Base-by-base conservation (phyloP, 2,329 filamentous ascomycete genomes). In the Knufia fluminis region DNA sequence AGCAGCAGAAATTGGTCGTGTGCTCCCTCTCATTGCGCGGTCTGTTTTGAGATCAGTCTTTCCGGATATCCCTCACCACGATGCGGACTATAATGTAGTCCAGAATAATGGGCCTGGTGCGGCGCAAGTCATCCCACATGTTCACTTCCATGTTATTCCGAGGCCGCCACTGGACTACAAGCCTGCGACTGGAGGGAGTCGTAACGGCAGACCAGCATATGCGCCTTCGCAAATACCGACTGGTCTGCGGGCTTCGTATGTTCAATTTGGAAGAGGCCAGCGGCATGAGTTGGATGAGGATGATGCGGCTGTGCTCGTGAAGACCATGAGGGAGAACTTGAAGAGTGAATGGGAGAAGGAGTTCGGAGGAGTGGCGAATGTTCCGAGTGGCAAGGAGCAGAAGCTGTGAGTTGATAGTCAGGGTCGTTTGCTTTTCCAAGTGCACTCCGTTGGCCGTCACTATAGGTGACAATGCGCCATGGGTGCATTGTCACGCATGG, bases 81-180 rank as follows among this genome's bases (percentile, higher is more conserved):
- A 68, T 39, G 62, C 58, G 45, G 90, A 96, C 68, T 97, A 91
- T 85, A 98, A 98, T 66, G 81, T 97, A 24, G 87, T 97, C 49
- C 91, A 97, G 71, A 97, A 97, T 65, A 97, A 96, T 60, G 88
- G 91, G 14, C 82, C 82, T 2, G 80, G 88, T 26, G 91, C 91
- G 1, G 89, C 89, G 1, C 91, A 97, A 69, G 88, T 95, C 14
- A 89, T 97, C 1, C 85, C 85, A 19, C 91, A 97, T 66, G 83
- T 94, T 43, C 91, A 98, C 66, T 97, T 94, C 65, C 92, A 98
- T 60, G 77, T 97, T 46, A 94, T 98, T 28, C 91, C 91, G 0
- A 72, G 91, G 32, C 89, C 90, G 40, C 63, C 67, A 1, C 51
- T 64, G 32, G 62, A 66, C 28, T 58, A 56, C 35, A 49, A 48